phyloP scores from a whole-genome alignment of 345 rosid species.

The Aethionema arabicum region DNA sequence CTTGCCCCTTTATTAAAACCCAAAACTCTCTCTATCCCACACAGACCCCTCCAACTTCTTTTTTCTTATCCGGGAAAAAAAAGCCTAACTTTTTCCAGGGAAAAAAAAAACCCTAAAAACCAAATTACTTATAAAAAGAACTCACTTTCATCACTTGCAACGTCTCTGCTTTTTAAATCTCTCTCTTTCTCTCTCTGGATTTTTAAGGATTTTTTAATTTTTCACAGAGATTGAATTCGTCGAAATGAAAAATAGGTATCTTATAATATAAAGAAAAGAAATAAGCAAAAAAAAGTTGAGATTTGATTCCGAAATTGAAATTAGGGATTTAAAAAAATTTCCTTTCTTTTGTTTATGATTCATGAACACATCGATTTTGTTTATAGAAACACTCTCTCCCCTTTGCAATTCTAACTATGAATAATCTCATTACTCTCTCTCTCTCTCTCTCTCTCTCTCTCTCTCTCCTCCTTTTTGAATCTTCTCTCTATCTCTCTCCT shows the following conservation, averaged over 20 bases:
- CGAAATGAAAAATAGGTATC: slow-evolving; percentile 14
- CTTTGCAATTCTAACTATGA: slow-evolving; percentile 11
- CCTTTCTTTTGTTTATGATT: slow-evolving; percentile 9
- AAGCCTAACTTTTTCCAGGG: slow-evolving; percentile 24
- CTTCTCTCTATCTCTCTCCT: not conserved
- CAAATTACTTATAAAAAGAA: slow-evolving; percentile 30
- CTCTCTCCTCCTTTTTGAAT: slow-evolving; percentile 19
- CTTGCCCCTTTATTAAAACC: slow-evolving; percentile 56
- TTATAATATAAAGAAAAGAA: slow-evolving; percentile 11
- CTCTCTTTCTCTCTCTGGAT: slow-evolving; percentile 48
- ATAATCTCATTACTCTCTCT: slow-evolving; percentile 17
- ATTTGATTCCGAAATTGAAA: slow-evolving; percentile 23
- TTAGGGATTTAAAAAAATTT: not conserved
- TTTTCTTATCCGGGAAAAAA: slow-evolving; percentile 27
- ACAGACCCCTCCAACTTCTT: slow-evolving; percentile 45
- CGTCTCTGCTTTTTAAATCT: slow-evolving; percentile 16
- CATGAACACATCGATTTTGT: slow-evolving; percentile 26
- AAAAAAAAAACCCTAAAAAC: slow-evolving; percentile 14
- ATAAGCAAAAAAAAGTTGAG: slow-evolving; percentile 18
- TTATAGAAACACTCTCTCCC: slow-evolving; percentile 7
- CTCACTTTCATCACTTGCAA: slow-evolving; percentile 28
- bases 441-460: slow-evolving; percentile 29
- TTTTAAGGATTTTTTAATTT: slow-evolving; percentile 14
- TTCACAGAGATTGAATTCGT: slow-evolving; percentile 21
- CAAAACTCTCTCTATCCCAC: slow-evolving; percentile 49